Conservation (phyloP, 306 rosid genomes). For the Sindora glabra region DNA sequence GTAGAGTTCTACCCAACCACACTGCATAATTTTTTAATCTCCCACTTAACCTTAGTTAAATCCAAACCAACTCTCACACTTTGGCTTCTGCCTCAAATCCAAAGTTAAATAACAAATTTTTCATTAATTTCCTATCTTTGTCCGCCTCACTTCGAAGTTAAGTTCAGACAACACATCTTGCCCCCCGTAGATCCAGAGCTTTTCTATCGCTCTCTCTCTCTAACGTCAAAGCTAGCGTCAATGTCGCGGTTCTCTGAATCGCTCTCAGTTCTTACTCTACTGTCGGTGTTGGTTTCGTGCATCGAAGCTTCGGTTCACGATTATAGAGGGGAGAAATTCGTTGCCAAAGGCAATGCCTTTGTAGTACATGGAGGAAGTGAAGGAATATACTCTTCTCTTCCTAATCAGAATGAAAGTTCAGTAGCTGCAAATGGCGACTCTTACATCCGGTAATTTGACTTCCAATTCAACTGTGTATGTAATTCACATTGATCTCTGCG, state of each 20-base stretch:
- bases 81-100: background rate
- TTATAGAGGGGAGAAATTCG: constrained; percentile 52
- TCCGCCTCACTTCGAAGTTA: background rate
- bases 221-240: background rate
- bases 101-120: background rate
- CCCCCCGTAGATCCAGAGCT: constrained; percentile 29
- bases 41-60: too few species aligned
- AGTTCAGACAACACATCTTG: background rate
- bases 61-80: too few species aligned
- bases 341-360: constrained; percentile 74
- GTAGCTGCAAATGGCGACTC: constrained; percentile 46
- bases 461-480: background rate
- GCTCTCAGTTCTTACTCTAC: constrained; percentile 20
- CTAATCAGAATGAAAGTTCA: constrained; percentile 20
- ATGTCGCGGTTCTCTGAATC: constrained; percentile 25
- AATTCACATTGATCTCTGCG: background rate
- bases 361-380: constrained; percentile 96
- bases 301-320: constrained; percentile 76
- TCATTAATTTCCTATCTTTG: background rate
- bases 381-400: constrained; percentile 74
- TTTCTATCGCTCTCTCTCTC: constrained; percentile 2
- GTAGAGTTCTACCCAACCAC: too few species aligned
- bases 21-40: too few species aligned
- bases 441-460: constrained; percentile 62
- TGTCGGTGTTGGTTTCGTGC: constrained; percentile 18